These are phyloP conservation scores for Scleroderma bovista DNA, from an alignment of 768 basidiomycete genomes.

Conservation along the genomic window DNA sequence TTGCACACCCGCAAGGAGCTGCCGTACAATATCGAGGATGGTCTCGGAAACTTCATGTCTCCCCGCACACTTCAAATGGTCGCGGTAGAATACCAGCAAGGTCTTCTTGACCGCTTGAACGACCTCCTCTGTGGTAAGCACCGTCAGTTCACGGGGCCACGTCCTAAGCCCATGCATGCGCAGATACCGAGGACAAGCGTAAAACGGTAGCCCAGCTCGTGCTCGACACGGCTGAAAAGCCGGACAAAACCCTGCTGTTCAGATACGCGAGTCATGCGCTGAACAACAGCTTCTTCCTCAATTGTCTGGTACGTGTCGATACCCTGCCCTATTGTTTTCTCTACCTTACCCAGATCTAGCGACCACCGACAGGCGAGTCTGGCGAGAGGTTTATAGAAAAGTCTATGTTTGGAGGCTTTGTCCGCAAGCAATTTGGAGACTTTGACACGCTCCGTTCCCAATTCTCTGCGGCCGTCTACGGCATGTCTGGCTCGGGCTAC, in stretches of 20 bases:
- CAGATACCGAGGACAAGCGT: constrained; percentile 53
- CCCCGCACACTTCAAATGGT: constrained; percentile 65
- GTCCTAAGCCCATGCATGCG: background rate
- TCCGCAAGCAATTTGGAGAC: constrained; percentile 49
- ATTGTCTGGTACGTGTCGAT: constrained; percentile 61
- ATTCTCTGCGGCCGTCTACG: constrained; percentile 70
- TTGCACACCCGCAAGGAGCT: constrained; percentile 51
- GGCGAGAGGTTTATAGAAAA: constrained; percentile 16
- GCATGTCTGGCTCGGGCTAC: constrained; percentile 76
- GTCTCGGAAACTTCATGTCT: constrained; percentile 75
- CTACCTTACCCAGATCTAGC: constrained; percentile 17
- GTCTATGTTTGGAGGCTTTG: constrained; percentile 12
- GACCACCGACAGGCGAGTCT: constrained; percentile 25
- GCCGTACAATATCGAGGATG: constrained; percentile 63
- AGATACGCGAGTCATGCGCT: constrained; percentile 89
- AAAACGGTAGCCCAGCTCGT: constrained; percentile 67
- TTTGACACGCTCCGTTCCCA: constrained; percentile 66
- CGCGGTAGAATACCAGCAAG: constrained; percentile 82
- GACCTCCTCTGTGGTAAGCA: constrained; percentile 64
- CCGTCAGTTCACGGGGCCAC: background rate
- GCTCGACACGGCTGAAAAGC: constrained; percentile 54
- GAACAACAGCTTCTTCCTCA: constrained; percentile 94
- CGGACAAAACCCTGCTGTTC: constrained; percentile 63
- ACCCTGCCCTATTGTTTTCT: background rate
- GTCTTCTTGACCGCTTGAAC: constrained; percentile 72